A percentile compares a stretch with the other conserved stretches of the same genome.
Conservation (phyloP, 1,139 yeast genomes). For the Blastobotrys illinoisensis region DNA sequence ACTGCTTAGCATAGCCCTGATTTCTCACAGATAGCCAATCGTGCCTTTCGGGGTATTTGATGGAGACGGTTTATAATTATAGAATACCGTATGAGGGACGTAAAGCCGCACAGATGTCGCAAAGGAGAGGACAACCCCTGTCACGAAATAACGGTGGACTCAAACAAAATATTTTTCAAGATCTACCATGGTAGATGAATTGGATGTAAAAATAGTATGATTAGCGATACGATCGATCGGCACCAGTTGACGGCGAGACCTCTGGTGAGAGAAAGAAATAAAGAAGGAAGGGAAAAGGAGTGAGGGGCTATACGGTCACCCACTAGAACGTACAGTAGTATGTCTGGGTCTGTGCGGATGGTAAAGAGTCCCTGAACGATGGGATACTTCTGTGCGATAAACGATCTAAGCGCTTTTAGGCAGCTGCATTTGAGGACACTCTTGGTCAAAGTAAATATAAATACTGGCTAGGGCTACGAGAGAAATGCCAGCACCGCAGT, state of each 20-base stretch:
- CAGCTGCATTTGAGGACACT: background rate
- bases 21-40: no score
- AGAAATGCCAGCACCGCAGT: no score
- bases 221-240: background rate
- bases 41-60: no score
- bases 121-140: background rate
- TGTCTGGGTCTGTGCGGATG: background rate
- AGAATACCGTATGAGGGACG: background rate
- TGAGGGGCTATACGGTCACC: background rate
- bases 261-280: no score
- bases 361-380: background rate
- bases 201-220: background rate
- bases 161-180: background rate
- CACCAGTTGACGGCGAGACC: background rate
- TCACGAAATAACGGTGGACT: background rate
- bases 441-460: background rate
- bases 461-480: background rate
- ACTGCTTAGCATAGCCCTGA: background rate
- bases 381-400: background rate
- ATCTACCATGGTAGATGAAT: background rate
- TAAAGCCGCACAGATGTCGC: background rate
- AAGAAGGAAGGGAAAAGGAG: background rate
- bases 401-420: background rate
- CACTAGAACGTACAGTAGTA: background rate
- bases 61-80: no score